Base-by-base conservation (phyloP, 2,329 filamentous ascomycete species). In the Trichoderma koningii region DNA sequence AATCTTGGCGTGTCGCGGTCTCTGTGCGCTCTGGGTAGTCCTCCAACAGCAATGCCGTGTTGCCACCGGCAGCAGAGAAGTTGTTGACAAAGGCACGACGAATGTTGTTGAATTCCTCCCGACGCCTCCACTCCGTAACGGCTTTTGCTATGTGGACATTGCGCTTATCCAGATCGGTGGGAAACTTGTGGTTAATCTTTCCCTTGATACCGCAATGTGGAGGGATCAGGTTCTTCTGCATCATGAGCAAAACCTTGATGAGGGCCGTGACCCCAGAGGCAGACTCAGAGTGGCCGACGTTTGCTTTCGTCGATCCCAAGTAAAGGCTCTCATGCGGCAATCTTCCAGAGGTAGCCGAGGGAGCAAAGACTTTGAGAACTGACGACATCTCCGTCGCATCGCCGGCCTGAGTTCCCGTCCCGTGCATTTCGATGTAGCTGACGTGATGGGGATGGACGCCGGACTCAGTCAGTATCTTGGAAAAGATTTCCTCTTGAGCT, bases 351-450 rank as follows among this genome's bases (percentile, higher is more conserved):
- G 79, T 82, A 66, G 85, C 83, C 70, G 89, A 86, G 0, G 64
- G 64, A 21, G 64, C 64, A 26, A 84, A 86, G 10, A 82, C 78
- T 59, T 81, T 76, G 3, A 88, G 86, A 52, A 96, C 91, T 0
- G 89, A 92, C 1, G 85, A 80, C 89, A 95, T 94, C 74, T 97
- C 93, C 1, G 87, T 89, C 2, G 87, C 88, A 72, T 96, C 93
- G 64, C 92, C 93, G 44, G 90, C 92, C 75, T 96, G 92, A 0
- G 93, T 97, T 41, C 93, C 93, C 1, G 92, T 96, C 4, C 93
- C 93, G 74, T 97, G 93, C 88, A 96, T 93, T 76, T 97, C 93
- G 3, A 96, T 89, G 70, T 95, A 96, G 75, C 88, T 87, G 41
- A 97, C 85, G 64, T 92, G 88, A 59, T 87, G 83, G 0, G 92